These are phyloP conservation scores for Dactylellina haptotyla DNA, from an alignment of 2,329 filamentous ascomycete genomes.

Conservation along the genomic window DNA sequence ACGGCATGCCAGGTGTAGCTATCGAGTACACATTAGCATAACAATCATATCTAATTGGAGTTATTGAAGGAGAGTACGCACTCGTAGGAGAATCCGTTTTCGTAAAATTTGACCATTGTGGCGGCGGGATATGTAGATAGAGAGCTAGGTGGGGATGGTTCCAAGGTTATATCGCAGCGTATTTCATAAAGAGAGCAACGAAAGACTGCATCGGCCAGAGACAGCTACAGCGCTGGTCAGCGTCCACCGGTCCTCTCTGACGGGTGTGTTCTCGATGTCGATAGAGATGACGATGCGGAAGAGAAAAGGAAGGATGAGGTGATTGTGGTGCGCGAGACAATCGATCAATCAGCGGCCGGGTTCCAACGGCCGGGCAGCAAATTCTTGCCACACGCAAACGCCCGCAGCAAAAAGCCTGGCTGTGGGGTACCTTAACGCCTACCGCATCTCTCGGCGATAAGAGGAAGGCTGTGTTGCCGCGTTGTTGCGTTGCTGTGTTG, in stretches of 20 bases:
- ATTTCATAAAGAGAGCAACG: constrained; percentile 28
- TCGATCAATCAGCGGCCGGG: too few relatives aligned
- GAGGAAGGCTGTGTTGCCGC: constrained; percentile 10
- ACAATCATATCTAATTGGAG: not conserved
- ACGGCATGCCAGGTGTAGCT: constrained; percentile 85
- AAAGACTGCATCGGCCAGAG: constrained; percentile 32
- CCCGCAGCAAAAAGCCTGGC: constrained; percentile 20
- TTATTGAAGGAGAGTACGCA: constrained; percentile 36
- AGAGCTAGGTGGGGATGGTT: constrained; percentile 1
- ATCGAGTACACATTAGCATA: constrained; percentile 55
- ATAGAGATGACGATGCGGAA: not conserved
- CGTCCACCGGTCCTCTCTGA: constrained; percentile 1
- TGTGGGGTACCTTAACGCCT: constrained; percentile 41
- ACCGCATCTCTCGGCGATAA: not conserved
- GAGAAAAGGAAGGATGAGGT: constrained; percentile 33
- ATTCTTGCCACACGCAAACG: too few relatives aligned
- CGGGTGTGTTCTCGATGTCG: not conserved
- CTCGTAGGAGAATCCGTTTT: constrained; percentile 59
- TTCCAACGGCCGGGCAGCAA: constrained; percentile 21
- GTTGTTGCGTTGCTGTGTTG: constrained; percentile 1
- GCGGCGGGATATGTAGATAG: constrained; percentile 13
- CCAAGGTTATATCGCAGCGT: not conserved
- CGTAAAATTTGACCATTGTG: constrained; percentile 59
- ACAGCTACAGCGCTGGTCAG: constrained; percentile 46
- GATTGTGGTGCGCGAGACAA: constrained; percentile 43